Conservation (phyloP, 2,329 filamentous ascomycete genomes). For the Metarhizium brunneum region DNA sequence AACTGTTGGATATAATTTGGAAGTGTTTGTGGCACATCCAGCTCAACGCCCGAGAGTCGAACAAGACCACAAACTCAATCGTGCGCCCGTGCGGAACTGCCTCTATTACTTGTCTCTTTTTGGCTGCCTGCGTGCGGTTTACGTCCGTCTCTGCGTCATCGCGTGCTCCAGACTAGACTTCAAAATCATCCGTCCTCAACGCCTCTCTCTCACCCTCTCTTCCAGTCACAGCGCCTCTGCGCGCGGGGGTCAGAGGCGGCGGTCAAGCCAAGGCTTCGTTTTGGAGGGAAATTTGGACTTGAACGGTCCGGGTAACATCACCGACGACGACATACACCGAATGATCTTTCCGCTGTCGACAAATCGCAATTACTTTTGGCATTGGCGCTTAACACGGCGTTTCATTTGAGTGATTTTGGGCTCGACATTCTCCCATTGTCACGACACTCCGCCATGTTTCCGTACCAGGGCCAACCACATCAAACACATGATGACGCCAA, state of each 20-base stretch:
- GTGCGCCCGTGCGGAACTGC: background rate
- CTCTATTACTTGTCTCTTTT: background rate
- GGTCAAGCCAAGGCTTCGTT: background rate
- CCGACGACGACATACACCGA: background rate
- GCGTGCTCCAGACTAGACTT: background rate
- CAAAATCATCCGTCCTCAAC: background rate
- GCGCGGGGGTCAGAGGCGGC: background rate
- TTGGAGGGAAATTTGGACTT: background rate
- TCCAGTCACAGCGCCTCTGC: background rate
- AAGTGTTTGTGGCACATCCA: conserved; percentile 4
- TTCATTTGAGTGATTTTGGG: background rate
- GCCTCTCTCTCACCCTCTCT: background rate
- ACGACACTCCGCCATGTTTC: conserved; percentile 20
- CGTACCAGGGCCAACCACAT: conserved; percentile 15
- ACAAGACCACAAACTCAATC: conserved; percentile 1
- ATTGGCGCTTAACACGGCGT: background rate
- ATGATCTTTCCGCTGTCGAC: background rate
- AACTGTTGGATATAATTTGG: background rate
- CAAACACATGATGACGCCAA: conserved; percentile 23
- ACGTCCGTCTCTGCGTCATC: background rate
- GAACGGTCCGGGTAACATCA: background rate
- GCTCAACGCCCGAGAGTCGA: background rate
- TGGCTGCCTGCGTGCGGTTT: background rate
- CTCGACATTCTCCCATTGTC: background rate
- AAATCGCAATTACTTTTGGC: background rate